phyloP scores from a whole-genome alignment of 495 filamentous ascomycete genomes.

The Xylaria intraflava region DNA sequence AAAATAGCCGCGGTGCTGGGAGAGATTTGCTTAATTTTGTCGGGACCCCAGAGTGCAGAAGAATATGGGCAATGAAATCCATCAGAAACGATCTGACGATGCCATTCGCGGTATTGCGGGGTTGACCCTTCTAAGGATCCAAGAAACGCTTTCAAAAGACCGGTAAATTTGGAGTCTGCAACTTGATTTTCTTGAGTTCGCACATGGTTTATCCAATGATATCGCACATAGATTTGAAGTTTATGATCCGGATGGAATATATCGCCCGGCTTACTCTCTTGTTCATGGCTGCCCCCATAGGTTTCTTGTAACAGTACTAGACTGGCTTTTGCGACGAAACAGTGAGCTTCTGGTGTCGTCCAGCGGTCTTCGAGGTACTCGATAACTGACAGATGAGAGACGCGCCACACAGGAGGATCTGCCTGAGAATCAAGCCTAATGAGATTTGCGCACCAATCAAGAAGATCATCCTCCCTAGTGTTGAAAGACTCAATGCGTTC shows the following conservation, averaged over 20 bases:
- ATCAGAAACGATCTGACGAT: conserved; percentile 2
- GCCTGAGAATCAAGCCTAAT: conserved; percentile 11
- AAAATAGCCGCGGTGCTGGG: conserved; percentile 8
- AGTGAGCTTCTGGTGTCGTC: conserved; percentile 9
- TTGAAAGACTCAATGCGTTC: neutral
- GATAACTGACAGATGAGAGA: conserved; percentile 19
- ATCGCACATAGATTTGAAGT: conserved; percentile 21
- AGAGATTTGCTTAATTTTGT: neutral
- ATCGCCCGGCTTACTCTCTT: neutral
- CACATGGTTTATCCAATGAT: conserved; percentile 25
- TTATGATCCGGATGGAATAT: neutral
- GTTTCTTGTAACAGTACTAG: conserved; percentile 8
- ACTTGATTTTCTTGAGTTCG: conserved; percentile 9
- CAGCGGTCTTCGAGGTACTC: conserved; percentile 16
- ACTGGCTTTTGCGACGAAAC: conserved; percentile 6
- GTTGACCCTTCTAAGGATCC: conserved; percentile 25
- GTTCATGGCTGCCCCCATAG: neutral
- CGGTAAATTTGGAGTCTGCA: conserved; percentile 6
- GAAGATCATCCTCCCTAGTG: conserved; percentile 6
- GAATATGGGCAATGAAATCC: neutral
- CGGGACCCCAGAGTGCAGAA: no score
- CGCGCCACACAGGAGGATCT: conserved; percentile 9
- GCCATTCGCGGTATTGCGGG: conserved; percentile 26
- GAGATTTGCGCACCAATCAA: conserved; percentile 13
- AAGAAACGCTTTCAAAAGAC: conserved; percentile 26